Conservation (phyloP, 2,329 filamentous ascomycete genomes). For the Neophaeococcomyces mojaviensis region DNA sequence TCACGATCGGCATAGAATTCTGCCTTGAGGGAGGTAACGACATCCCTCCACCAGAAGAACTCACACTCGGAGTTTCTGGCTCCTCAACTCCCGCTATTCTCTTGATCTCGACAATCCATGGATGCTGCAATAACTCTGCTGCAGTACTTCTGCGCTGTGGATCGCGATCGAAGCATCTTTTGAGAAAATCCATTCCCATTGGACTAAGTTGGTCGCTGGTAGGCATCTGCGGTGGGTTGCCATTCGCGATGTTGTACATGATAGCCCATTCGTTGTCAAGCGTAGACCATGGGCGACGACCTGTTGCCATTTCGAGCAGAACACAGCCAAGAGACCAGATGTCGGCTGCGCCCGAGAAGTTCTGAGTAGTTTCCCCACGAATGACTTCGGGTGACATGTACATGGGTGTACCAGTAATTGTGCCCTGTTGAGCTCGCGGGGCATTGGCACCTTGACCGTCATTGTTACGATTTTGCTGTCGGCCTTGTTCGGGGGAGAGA, state of each 20-base stretch:
- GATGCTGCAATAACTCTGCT: constrained; percentile 83
- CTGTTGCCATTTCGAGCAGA: constrained; percentile 94
- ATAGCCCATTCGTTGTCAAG: constrained; percentile 99
- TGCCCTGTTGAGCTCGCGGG: constrained; percentile 54
- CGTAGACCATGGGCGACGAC: constrained; percentile 84
- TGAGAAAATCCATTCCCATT: constrained; percentile 78
- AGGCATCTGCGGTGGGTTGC: constrained; percentile 83
- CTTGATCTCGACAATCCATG: constrained; percentile 62
- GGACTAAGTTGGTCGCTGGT: constrained; percentile 74
- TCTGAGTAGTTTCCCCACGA: constrained; percentile 59
- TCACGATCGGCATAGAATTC: constrained; percentile 14
- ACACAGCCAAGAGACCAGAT: constrained; percentile 97
- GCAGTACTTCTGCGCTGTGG: constrained; percentile 71
- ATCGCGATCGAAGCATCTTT: constrained; percentile 78
- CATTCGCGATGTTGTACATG: constrained; percentile 99
- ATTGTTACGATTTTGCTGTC: constrained; percentile 27
- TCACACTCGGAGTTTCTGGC: constrained; percentile 15
- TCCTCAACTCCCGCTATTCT: constrained; percentile 34
- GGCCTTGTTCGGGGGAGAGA: constrained; percentile 54
- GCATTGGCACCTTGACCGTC: constrained; percentile 6
- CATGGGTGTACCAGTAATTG: constrained; percentile 97
- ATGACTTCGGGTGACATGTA: constrained; percentile 99
- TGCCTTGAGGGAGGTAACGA: constrained; percentile 12
- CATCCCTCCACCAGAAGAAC: constrained; percentile 3
- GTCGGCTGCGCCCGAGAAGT: constrained; percentile 64